Base-by-base conservation (phyloP, 441 rosid genomes). In the Francoa sonchifolia region DNA sequence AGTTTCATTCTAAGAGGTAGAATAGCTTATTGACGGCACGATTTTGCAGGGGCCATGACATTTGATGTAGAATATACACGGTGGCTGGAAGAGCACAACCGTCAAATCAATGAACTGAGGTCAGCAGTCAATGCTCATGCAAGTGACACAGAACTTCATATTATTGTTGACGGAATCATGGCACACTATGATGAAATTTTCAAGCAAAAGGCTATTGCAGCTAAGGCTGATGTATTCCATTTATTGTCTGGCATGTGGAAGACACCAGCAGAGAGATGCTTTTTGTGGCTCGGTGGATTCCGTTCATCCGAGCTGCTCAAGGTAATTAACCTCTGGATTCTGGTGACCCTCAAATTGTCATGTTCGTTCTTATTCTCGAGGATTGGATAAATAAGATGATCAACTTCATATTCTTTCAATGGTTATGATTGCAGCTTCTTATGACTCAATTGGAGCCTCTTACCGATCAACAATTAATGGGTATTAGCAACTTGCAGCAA, bases 221-320 rank as follows among this genome's bases (percentile, higher is more conserved):
- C 97, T 33, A 92, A 87, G 77, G 77, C 74, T 25, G 96, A 92
- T 47, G 95, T 83, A 56, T 92, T 92, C 67, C 99, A 92, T 71
- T 68, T 92, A 52, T 69, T 83, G 36, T 92, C 95, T 13, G 95
- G 99, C 39, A 92, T 86, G 96, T 92, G 96, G 99, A 86, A 92
- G 63, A 86, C 99, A 11, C 99, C 95, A 43, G 96, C 99, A 5
- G 96, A 92, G 69, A 79, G 96, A 59, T 92, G 96, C 61, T 92
- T 92, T 73, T 50, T 92, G 76, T 92, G 96, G 99, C 95, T 92
- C 20, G 99, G 96, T 6, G 99, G 99, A 37, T 92, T 83, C 62
- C 95, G 99, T 42, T 82, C 99, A 45, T 86, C 96, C 30, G 96
- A 92, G 61, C 83, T 92, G 58, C 94, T 92, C 48, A 92, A 81